These are phyloP conservation scores for Chrysanthemum makinoi DNA, from an alignment of 129 eudicot species.

Conservation along the genomic window DNA sequence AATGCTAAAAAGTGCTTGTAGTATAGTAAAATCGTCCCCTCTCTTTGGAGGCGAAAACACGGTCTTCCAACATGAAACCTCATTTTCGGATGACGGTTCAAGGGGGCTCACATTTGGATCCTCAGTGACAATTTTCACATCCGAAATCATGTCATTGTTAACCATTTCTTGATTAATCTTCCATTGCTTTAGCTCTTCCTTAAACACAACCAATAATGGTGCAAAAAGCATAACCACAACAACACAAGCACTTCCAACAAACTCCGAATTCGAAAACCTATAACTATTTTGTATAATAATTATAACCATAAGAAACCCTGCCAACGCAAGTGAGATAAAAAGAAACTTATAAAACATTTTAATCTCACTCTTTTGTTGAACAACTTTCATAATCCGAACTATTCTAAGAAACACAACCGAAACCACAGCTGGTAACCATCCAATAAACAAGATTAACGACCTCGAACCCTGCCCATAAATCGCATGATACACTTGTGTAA, in stretches of 20 bases:
- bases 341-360: conserved; percentile 52
- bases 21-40: conserved; percentile 66
- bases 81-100: conserved; percentile 18
- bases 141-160: neutral
- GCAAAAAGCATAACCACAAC: conserved; percentile 45
- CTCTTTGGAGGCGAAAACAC: conserved; percentile 54
- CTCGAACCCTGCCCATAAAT: conserved; percentile 45
- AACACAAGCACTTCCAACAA: conserved; percentile 33
- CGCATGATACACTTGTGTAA: conserved; percentile 57
- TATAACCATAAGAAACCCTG: conserved; percentile 64
- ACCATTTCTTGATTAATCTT: conserved; percentile 18
- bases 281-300: conserved; percentile 48
- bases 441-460: conserved; percentile 53
- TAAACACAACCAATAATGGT: conserved; percentile 40
- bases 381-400: conserved; percentile 43
- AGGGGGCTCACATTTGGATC: neutral
- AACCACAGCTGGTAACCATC: conserved; percentile 55
- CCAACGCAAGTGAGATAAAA: conserved; percentile 53
- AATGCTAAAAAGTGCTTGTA: conserved; percentile 62
- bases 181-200: conserved; percentile 43
- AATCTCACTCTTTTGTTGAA: conserved; percentile 43
- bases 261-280: conserved; percentile 30
- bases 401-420: conserved; percentile 41
- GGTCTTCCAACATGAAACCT: conserved; percentile 34
- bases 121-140: conserved; percentile 25